A percentile compares a stretch with the other conserved stretches of the same genome.
These are phyloP conservation scores for Triglochin maritima DNA, from an alignment of 106 monocot species.

Conservation along the genomic window DNA sequence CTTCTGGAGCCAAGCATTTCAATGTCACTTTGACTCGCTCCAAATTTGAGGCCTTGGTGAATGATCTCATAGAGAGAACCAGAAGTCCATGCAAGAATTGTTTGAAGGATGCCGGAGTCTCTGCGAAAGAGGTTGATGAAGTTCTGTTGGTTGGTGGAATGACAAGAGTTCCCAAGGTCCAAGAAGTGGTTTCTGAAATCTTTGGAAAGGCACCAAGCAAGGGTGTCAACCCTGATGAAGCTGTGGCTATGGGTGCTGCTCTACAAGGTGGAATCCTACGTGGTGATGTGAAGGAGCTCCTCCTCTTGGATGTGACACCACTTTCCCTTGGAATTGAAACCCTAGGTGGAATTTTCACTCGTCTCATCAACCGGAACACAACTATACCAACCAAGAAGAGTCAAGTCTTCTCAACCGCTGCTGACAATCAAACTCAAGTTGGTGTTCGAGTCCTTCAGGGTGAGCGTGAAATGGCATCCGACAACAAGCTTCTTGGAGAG, in stretches of 20 bases:
- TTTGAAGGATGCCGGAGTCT: slow-evolving; percentile 62
- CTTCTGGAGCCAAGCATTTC: slow-evolving; percentile 74
- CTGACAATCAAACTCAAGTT: slow-evolving; percentile 19
- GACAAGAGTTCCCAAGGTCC: slow-evolving; percentile 83
- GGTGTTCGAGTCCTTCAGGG: slow-evolving; percentile 17
- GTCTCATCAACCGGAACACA: slow-evolving; percentile 42
- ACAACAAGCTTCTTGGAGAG: slow-evolving; percentile 20
- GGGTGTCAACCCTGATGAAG: slow-evolving; percentile 87
- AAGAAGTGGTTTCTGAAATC: slow-evolving; percentile 52
- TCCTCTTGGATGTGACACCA: slow-evolving; percentile 57
- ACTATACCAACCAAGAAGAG: slow-evolving; percentile 53
- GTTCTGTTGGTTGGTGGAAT: slow-evolving; percentile 86
- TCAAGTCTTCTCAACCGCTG: slow-evolving; percentile 27
- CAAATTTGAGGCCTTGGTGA: slow-evolving; percentile 66
- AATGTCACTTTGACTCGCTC: slow-evolving; percentile 77
- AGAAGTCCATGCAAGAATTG: slow-evolving; percentile 62
- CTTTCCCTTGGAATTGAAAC: slow-evolving; percentile 64
- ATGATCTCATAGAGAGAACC: slow-evolving; percentile 60
- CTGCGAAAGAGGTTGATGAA: slow-evolving; percentile 69
- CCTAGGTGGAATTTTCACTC: slow-evolving; percentile 45
- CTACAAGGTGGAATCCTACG: slow-evolving; percentile 78
- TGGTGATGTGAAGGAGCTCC: slow-evolving; percentile 81
- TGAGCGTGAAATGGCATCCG: slow-evolving; percentile 15
- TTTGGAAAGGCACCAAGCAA: slow-evolving; percentile 77
- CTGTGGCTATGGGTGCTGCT: slow-evolving; percentile 77